Percentiles rank a stretch among this genome's conserved stretches.
Evolutionary conservation across 2,329 filamentous ascomycete species (phyloP).

Genomic region (Colletotrichum sp.): DNA sequence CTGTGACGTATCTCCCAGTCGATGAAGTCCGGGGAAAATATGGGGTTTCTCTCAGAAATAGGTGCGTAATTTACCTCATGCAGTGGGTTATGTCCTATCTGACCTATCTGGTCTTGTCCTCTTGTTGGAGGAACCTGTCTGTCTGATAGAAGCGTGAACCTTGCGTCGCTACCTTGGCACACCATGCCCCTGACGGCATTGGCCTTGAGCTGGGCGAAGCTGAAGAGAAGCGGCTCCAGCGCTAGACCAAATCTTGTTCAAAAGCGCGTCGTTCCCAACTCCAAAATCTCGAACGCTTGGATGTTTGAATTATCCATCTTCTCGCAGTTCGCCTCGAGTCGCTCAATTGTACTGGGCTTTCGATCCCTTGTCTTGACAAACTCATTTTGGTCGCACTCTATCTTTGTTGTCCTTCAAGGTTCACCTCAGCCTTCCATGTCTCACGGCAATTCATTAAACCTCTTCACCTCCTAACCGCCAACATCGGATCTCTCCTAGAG

Average conservation of each 20-base stretch:
- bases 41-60: neutral
- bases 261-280: constrained; percentile 10
- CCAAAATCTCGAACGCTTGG: neutral
- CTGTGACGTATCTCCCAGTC: constrained; percentile 12
- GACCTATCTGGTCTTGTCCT: neutral
- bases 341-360: neutral
- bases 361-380: neutral
- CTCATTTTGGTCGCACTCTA: neutral
- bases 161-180: neutral
- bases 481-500: neutral
- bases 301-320: neutral
- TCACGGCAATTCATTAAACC: neutral
- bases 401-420: neutral
- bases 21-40: constrained; percentile 15
- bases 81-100: neutral
- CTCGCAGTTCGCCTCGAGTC: neutral
- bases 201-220: neutral
- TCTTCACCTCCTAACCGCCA: neutral
- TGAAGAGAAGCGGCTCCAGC: neutral
- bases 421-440: neutral
- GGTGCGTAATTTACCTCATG: constrained; percentile 12
- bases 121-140: constrained; percentile 9
- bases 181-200: neutral
- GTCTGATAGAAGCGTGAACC: neutral
- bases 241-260: constrained; percentile 9